Conservation (phyloP, 352 stramenopile genomes). For the Phytopythium helicoides region DNA sequence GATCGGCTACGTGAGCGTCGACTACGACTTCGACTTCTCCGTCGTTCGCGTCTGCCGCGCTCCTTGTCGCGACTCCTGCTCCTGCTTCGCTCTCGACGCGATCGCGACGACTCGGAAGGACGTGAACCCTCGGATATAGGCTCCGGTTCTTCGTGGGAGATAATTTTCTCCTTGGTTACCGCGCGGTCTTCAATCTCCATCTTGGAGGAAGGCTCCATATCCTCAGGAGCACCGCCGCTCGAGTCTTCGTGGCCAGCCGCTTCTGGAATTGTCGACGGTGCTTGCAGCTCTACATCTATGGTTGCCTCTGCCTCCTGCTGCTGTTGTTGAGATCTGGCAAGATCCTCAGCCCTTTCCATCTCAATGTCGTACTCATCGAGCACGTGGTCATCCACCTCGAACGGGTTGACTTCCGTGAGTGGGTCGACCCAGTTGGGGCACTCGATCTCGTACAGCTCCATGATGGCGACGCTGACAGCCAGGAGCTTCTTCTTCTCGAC, state of each 20-base stretch:
- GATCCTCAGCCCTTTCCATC: constrained; percentile 3
- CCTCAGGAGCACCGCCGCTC: too few relatives aligned
- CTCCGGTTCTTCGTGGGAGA: not conserved
- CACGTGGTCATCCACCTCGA: constrained; percentile 48
- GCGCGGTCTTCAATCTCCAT: not conserved
- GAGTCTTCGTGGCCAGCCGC: too few relatives aligned
- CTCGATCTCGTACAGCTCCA: constrained; percentile 56
- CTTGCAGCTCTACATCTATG: not conserved
- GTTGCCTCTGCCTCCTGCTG: constrained; percentile 3
- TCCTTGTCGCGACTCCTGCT: constrained; percentile 9
- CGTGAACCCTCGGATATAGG: not conserved
- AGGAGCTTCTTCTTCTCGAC: constrained; percentile 53
- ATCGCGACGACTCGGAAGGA: not conserved
- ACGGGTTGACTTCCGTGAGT: constrained; percentile 67
- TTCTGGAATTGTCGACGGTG: too few relatives aligned
- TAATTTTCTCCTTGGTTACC: not conserved
- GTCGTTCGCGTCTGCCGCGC: constrained; percentile 12
- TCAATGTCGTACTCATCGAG: constrained; percentile 16
- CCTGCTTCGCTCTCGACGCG: constrained; percentile 6
- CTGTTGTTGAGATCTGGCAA: not conserved
- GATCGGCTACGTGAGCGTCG: not conserved
- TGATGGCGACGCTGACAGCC: constrained; percentile 46
- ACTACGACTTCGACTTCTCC: constrained; percentile 16
- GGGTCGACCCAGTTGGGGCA: constrained; percentile 70
- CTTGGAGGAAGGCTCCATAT: too few relatives aligned